Percentiles rank a stretch among this genome's conserved stretches.
Conservation (phyloP, 768 basidiomycete species). For the Lentinus brumalis region DNA sequence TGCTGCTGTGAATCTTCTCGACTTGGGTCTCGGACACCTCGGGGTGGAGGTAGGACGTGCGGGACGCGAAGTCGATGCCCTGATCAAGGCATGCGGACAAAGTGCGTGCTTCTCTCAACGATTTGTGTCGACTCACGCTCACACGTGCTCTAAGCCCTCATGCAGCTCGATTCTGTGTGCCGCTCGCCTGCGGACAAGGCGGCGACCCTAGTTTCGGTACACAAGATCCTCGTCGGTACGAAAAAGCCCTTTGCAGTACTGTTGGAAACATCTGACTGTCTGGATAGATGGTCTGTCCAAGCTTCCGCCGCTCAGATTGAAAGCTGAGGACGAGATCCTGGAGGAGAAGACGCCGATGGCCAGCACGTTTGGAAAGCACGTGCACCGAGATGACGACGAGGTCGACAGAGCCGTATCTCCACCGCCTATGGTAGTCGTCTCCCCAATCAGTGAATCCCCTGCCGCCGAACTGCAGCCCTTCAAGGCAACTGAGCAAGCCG, state of each 20-base stretch:
- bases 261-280: not conserved
- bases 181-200: constrained; percentile 79
- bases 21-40: constrained; percentile 85
- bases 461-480: constrained; percentile 5
- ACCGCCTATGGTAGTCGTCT: constrained; percentile 14
- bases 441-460: not conserved
- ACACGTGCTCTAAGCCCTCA: constrained; percentile 44
- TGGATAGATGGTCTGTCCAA: constrained; percentile 68
- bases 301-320: constrained; percentile 73
- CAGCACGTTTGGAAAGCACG: constrained; percentile 13
- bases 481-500: constrained; percentile 1
- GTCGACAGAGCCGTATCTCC: constrained; percentile 12
- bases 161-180: constrained; percentile 49
- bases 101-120: constrained; percentile 48
- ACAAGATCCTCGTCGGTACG: constrained; percentile 85
- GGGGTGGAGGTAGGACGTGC: constrained; percentile 73
- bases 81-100: constrained; percentile 76
- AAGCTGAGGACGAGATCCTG: constrained; percentile 55
- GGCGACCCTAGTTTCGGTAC: constrained; percentile 76
- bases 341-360: constrained; percentile 37
- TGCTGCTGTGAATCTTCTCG: constrained; percentile 89
- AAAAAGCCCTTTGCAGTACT: not conserved
- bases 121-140: not conserved
- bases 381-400: constrained; percentile 3
- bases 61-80: constrained; percentile 53